Evolutionary conservation across 129 eudicot species (phyloP).

Genomic region (Flaveria sonorensis): DNA sequence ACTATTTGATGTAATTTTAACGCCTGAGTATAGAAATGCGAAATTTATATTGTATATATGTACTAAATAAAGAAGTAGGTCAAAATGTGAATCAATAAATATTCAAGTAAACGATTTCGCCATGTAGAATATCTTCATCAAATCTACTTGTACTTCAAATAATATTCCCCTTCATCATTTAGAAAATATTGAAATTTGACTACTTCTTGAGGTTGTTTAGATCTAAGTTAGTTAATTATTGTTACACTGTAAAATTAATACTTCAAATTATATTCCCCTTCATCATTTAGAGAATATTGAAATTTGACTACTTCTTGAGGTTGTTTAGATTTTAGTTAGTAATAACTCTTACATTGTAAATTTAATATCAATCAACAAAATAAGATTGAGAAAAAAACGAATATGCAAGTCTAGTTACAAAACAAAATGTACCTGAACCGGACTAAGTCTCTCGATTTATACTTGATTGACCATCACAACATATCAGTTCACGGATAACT

Average conservation of each 20-base stretch:
- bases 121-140: conserved; percentile 31
- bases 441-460: too few relatives aligned
- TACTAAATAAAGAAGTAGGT: conserved; percentile 10
- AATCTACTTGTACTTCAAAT: conserved; percentile 27
- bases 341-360: not conserved
- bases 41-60: not conserved
- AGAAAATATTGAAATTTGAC: conserved; percentile 30
- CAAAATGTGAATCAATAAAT: conserved; percentile 21
- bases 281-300: conserved; percentile 23
- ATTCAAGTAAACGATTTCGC: conserved; percentile 16
- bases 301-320: conserved; percentile 30
- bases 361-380: too few relatives aligned
- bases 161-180: conserved; percentile 26
- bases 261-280: conserved; percentile 21
- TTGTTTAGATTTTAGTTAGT: not conserved
- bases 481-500: too few relatives aligned
- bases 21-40: too few relatives aligned
- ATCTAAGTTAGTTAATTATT: not conserved
- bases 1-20: too few relatives aligned
- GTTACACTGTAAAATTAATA: not conserved
- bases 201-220: conserved; percentile 12
- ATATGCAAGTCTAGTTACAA: too few relatives aligned
- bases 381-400: too few relatives aligned
- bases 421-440: too few relatives aligned
- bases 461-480: too few relatives aligned